Conservation (phyloP, 2,329 filamentous ascomycete species). For the Fusarium cyanostomum region DNA sequence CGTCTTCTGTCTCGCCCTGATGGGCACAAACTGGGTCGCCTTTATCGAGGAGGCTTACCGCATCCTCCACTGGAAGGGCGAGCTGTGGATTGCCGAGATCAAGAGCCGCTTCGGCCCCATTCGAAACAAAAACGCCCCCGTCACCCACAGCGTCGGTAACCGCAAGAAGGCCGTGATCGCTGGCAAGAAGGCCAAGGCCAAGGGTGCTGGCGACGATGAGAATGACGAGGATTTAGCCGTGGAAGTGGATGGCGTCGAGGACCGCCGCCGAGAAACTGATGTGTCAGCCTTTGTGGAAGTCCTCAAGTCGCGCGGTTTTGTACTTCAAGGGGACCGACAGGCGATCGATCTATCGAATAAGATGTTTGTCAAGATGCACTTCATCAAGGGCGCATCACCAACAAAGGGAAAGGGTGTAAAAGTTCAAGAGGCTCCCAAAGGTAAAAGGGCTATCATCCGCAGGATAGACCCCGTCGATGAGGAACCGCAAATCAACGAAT, state of each 20-base stretch:
- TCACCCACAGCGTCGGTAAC: slow-evolving; percentile 77
- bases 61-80: slow-evolving; percentile 89
- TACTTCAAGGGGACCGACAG: slow-evolving; percentile 73
- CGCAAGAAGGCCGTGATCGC: slow-evolving; percentile 61
- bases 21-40: slow-evolving; percentile 98
- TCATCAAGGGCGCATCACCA: slow-evolving; percentile 83
- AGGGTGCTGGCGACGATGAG: slow-evolving; percentile 56
- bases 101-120: slow-evolving; percentile 80
- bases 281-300: slow-evolving; percentile 88
- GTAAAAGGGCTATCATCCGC: slow-evolving; percentile 64
- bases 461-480: slow-evolving; percentile 64
- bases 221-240: slow-evolving; percentile 70
- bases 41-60: slow-evolving; percentile 97
- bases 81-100: slow-evolving; percentile 97
- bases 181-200: slow-evolving; percentile 59
- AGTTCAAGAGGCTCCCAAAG: slow-evolving; percentile 65
- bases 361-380: slow-evolving; percentile 99
- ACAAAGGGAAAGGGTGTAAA: slow-evolving; percentile 77
- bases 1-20: slow-evolving; percentile 94
- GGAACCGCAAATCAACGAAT: slow-evolving; percentile 71
- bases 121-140: slow-evolving; percentile 51
- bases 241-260: slow-evolving; percentile 74
- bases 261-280: slow-evolving; percentile 78
- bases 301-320: slow-evolving; percentile 81
- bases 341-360: slow-evolving; percentile 87